Evolutionary conservation across 1,284 basidiomycete genomes (phyloP), one percentile per base, ranked within the genome.

Genomic region (Abortiporus biennis): DNA sequence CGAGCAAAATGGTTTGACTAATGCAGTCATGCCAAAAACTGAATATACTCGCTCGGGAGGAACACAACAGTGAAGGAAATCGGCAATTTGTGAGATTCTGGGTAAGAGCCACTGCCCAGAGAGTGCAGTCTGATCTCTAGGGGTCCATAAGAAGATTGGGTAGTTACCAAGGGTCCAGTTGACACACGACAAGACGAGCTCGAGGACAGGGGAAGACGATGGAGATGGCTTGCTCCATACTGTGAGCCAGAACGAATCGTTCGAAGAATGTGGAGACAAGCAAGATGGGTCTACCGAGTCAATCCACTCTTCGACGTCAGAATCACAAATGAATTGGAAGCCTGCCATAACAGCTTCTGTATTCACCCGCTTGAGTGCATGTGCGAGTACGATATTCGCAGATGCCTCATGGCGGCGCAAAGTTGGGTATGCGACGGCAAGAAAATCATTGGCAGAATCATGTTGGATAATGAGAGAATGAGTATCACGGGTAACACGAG

Each of bases 131-230:
- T 53, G 49, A 36, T 44, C 54, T 33, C 57, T 56, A 12, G 68
- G 58, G 6, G 69, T 63, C 71, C 73, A 76, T 20, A 78, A 49
- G 55, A 78, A 78, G 44, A 76, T 64, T 21, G 75, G 76, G 45
- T 74, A 67, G 29, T 71, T 61, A 41, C 74, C 69, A 30, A 68
- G 51, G 11, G 61, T 62, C 48, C 62, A 67, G 40, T 55, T 59
- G 42, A 70, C 62, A 49, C 72, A 76, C n/a, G 76, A 62, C 37
- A 78, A 43, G 31, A 70, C 65, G 34, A 76, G 52, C 30, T 76
- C 70, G 37, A 76, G 64, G 11, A 58, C 61, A 12, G 65, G 63
- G 19, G 50, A 45, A 9, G 46, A 41, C 19, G 56, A 56, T 11
- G 55, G 45, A 15, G 61, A 36, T 13, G 62, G 54, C 8, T 52